Conservation (phyloP, 2,329 filamentous ascomycete species). For the Exophiala spinifera region DNA sequence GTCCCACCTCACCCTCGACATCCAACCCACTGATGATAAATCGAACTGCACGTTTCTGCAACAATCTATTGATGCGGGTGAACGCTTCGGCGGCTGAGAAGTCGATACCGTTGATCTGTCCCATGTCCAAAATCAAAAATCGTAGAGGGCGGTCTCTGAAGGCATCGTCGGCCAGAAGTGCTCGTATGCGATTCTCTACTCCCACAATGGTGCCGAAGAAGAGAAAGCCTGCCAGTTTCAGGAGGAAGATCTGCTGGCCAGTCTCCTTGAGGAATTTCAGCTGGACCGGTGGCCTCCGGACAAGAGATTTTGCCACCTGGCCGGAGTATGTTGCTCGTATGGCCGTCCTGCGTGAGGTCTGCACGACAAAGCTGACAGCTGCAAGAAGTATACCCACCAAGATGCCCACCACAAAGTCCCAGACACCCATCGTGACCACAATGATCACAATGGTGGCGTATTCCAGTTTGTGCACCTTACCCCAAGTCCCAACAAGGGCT, state of each 20-base stretch:
- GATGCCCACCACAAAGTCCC: conserved; percentile 95
- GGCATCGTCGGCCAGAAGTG: conserved; percentile 74
- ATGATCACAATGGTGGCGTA: conserved; percentile 86
- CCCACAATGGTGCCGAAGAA: conserved; percentile 98
- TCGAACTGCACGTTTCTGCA: conserved; percentile 72
- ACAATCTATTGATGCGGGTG: conserved; percentile 80
- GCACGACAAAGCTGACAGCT: conserved; percentile 85
- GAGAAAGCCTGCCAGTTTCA: conserved; percentile 90
- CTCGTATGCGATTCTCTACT: conserved; percentile 83
- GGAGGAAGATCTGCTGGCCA: conserved; percentile 81
- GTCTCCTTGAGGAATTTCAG: conserved; percentile 81
- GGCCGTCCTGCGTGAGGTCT: conserved; percentile 84
- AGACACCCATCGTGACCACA: conserved; percentile 90
- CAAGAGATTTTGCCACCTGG: conserved; percentile 84
- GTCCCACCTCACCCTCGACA: conserved; percentile 70
- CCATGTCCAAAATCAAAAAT: conserved; percentile 84
- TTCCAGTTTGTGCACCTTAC: conserved; percentile 80
- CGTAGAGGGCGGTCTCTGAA: conserved; percentile 78
- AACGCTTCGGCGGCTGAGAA: conserved; percentile 97
- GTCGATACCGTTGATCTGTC: conserved; percentile 86
- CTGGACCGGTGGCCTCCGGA: conserved; percentile 85
- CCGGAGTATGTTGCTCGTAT: conserved; percentile 89
- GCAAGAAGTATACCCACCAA: conserved; percentile 87
- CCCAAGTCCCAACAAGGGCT: conserved; percentile 82
- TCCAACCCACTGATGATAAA: conserved; percentile 82